Evolutionary conservation across 495 filamentous ascomycete genomes (phyloP), one percentile per base, ranked within the genome.

Genomic region (Penicillium herquei): DNA sequence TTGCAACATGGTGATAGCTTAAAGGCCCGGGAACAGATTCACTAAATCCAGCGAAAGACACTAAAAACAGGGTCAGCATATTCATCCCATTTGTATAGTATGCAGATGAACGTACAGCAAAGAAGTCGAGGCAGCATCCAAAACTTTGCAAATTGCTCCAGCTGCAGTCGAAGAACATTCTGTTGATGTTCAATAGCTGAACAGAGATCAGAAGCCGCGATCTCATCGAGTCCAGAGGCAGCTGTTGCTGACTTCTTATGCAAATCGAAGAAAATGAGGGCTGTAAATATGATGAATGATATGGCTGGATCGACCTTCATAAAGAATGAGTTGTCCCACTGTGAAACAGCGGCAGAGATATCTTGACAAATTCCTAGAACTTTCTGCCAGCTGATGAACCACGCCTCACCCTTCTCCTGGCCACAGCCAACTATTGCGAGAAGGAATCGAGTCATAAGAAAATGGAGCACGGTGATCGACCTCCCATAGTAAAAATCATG

Each of bases 221-320:
- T 7, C 12, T 16, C 32, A 0, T 16, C 21, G 4, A 26, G 21
- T 26, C 21, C 21, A 26, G 21, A 26, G 21, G 21, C 21, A 17
- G 39, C 8, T 17, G 52, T 18, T 7, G 21, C 47, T 6, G 51
- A 57, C 35, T 53, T 61, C 42, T 32, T 61, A 39, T 66, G 63
- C 7, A 66, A 47, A 41, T 60, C 32, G 3, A 66, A 41, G 13
- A 66, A 56, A 1, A 66, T 51, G 0, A 63, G 60, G 14, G 54
- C 43, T 13, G 57, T 57, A 33, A 66, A 62, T 26, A 60, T 39
- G 33, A 39, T 63, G 7, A 66, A 57, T 1, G 42, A 31, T 18
- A 63, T 66, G 6, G 59, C 63, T 18, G 63, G 63, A 37, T 66
- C 63, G 2, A 62, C 63, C 8, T 7, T 54, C 5, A 62, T 17